Base-by-base conservation (phyloP, 805 yeast genomes). In the Pichia membranifaciens region DNA sequence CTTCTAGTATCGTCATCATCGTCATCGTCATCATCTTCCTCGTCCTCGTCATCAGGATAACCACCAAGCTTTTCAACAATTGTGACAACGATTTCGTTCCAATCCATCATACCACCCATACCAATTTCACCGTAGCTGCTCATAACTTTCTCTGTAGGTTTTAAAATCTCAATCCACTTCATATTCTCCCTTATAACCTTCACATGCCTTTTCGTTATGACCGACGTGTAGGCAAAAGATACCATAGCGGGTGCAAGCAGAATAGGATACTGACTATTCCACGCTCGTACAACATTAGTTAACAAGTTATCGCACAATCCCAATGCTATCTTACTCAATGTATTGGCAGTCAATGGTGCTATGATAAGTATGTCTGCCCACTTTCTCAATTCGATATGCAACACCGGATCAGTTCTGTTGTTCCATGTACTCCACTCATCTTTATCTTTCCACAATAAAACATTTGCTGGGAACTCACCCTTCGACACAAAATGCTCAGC, bases 281-380 rank as follows among this genome's bases (percentile, higher is more conserved):
- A 78, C 3, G 82, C 82, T 44, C 83, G 62, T 10, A 78, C 69
- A 35, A 78, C 82, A 56, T 75, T 77, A 10, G 82, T 78, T 44
- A 78, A 64, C 45, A 78, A 66, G 55, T 78, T 78, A 55, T 78
- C 83, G 56, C 82, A 78, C 34, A 78, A 62, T 1, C 83, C 83
- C 34, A 78, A 59, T 0, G 82, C 71, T 22, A 78, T 75, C 55
- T 78, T 78, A 20, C 81, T 70, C 20, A 78, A 61, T 0, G 83
- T 76, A 56, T 93, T 93, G 5, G 98, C 97, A 15, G 95, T 84
- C 55, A 91, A 71, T 13, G 99, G 99, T n/a, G 96, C 96, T 38
- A 91, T 84, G 20, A 93, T 76, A 42, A 93, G 72, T 38, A 93
- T 81, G 66, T 91, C 97, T 1, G 98, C 98, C 98, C 98, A 91